phyloP scores from a whole-genome alignment of 352 stramenopile species.

The Thraustochytrium sp. region DNA sequence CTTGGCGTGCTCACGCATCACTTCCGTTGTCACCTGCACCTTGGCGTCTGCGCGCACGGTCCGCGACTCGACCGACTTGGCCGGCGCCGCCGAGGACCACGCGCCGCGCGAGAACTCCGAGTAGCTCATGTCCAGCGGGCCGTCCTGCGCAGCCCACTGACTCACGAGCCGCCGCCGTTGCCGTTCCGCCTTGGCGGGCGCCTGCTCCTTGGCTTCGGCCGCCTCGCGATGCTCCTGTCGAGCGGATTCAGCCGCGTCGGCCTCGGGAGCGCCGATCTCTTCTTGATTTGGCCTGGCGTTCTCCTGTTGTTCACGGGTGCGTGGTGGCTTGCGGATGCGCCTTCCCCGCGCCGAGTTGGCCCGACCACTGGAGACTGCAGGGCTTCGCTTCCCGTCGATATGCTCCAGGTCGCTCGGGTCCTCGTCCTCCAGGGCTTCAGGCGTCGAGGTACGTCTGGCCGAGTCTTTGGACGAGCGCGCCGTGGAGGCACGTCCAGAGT shows the following conservation, averaged over 20 bases:
- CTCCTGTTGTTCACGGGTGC: background rate
- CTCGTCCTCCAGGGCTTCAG: no score
- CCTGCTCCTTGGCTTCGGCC: background rate
- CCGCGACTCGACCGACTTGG: background rate
- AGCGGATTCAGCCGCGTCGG: no score
- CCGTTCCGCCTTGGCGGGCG: background rate
- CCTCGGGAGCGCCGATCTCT: background rate
- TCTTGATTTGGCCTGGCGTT: background rate
- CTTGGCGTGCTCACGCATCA: background rate
- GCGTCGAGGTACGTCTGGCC: no score
- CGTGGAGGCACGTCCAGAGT: no score
- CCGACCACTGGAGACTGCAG: no score
- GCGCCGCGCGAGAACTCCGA: slow-evolving; percentile 7
- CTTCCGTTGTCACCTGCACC: background rate
- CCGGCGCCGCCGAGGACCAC: background rate
- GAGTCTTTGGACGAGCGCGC: no score
- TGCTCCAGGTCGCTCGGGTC: no score
- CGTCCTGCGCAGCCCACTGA: background rate
- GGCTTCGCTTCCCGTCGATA: background rate
- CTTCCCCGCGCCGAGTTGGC: no score
- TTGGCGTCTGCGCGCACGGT: slow-evolving; percentile 27
- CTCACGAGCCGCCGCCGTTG: background rate
- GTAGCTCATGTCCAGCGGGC: slow-evolving; percentile 14
- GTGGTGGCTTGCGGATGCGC: background rate
- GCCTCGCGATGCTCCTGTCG: background rate